phyloP scores from a whole-genome alignment of 371 early-diverging fungal species.

The Zopfochytrium polystomum region DNA sequence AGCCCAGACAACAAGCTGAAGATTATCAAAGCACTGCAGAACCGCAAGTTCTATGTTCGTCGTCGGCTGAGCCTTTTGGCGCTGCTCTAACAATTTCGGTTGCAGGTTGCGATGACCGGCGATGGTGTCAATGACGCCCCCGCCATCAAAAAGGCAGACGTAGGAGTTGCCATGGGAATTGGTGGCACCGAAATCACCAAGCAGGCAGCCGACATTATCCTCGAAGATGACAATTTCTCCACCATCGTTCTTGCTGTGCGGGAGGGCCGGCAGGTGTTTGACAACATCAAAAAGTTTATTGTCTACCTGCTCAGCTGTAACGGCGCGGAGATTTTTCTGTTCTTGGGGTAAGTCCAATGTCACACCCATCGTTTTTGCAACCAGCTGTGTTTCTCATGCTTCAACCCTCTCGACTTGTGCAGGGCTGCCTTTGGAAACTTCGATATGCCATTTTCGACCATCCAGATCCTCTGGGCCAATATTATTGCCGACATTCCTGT shows the following conservation, averaged over 20 bases:
- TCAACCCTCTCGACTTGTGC: conserved; percentile 7
- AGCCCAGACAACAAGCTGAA: conserved; percentile 92
- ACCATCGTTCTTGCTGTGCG: conserved; percentile 79
- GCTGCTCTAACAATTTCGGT: neutral
- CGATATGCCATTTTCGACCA: conserved; percentile 50
- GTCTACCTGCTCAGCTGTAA: conserved; percentile 88
- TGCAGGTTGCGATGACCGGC: conserved; percentile 75
- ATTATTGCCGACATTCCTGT: conserved; percentile 68
- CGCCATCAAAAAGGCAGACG: conserved; percentile 86
- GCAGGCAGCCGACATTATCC: conserved; percentile 85
- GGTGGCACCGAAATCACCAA: conserved; percentile 89
- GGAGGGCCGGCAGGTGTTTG: conserved; percentile 84
- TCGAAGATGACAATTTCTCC: conserved; percentile 83
- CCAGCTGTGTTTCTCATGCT: conserved; percentile 58
- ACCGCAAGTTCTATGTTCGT: conserved; percentile 71
- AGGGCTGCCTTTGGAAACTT: conserved; percentile 40
- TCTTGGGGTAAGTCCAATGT: conserved; percentile 58
- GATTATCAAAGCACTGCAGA: conserved; percentile 87
- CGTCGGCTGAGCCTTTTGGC: neutral
- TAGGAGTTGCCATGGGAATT: conserved; percentile 91
- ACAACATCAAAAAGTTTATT: conserved; percentile 90
- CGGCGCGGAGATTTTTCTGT: conserved; percentile 55
- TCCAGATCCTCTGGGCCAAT: conserved; percentile 87
- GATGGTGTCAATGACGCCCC: conserved; percentile 93
- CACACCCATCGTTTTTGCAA: conserved; percentile 74